Evolutionary conservation across 2,329 filamentous ascomycete species (phyloP), one percentile per base, ranked within the genome.

Genomic region (Fusarium nygamai): DNA sequence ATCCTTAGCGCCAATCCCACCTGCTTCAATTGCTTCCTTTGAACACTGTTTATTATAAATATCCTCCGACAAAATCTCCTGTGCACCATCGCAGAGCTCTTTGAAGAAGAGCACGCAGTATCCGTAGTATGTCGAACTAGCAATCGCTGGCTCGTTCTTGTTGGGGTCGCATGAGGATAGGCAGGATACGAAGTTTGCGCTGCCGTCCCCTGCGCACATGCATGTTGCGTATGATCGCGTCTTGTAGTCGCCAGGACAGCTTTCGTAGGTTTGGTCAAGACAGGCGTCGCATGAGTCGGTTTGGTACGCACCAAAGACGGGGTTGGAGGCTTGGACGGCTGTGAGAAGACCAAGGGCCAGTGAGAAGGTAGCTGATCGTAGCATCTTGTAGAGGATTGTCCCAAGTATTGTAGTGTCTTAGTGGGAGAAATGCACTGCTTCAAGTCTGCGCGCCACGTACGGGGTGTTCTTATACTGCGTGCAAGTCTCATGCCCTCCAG

Each of bases 161-260:
- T 24, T 31, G 4, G 34, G 12, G 8, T 47, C 51, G 17, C 61
- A 63, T 3, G n/a, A 39, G 5, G 51, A 27, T 0, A 63, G 16
- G 6, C 61, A 63, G 2, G 38, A 38, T 0, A 63, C 33, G 0
- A 63, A 58, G 5, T 38, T 58, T 10, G 51, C 33, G 8, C 61
- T 47, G 8, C 61, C 61, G 3, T 63, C 41, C 14, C 51, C 61
- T 12, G 51, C 61, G 22, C 51, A 59, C 41, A 63, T 63, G 12
- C 61, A 63, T 27, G 61, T 63, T 16, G 61, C 61, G 43, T 63
- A 63, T 1, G 51, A 10, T 13, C 51, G 51, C 14, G 61, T 63
- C 10, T n/a, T 46, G 27, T 59, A 63, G 22, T 63, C 51, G 3
- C 61, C 61, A 1, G 41, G 27, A 6, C 41, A 59, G 2, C 33